These are phyloP conservation scores for Cornus florida DNA, from an alignment of 148 eudicot genomes.

Conservation along the genomic window DNA sequence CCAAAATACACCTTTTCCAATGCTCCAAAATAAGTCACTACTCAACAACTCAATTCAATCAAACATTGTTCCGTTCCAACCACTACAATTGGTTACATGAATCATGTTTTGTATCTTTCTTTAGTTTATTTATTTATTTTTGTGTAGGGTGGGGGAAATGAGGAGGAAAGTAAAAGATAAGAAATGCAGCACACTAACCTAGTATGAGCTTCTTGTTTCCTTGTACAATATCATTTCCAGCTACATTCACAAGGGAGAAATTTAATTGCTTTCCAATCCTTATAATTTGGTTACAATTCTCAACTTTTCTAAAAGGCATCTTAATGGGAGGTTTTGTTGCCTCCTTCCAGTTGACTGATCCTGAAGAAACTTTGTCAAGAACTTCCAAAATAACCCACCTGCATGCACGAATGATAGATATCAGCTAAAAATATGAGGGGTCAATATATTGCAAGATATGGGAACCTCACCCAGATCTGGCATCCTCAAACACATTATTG, in stretches of 20 bases:
- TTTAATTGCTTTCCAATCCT: slow-evolving; percentile 16
- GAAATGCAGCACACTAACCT: slow-evolving; percentile 6
- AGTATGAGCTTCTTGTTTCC: slow-evolving; percentile 20
- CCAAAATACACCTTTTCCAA: neutral
- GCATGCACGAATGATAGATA: neutral
- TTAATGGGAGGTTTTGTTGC: slow-evolving; percentile 20
- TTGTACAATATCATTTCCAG: slow-evolving; percentile 21
- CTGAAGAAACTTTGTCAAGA: slow-evolving; percentile 17
- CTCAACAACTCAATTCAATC: neutral
- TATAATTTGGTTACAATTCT: slow-evolving; percentile 19
- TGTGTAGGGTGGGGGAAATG: neutral
- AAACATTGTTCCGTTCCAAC: neutral
- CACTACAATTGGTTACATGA: neutral
- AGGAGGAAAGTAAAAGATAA: neutral
- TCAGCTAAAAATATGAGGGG: neutral
- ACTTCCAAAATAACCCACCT: slow-evolving; percentile 20
- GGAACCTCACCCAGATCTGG: slow-evolving; percentile 63
- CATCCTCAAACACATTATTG: slow-evolving; percentile 87
- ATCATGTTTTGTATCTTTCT: neutral
- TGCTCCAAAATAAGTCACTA: neutral
- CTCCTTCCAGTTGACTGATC: slow-evolving; percentile 15
- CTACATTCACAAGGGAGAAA: slow-evolving; percentile 18
- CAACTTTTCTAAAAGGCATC: slow-evolving; percentile 21
- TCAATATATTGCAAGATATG: slow-evolving; percentile 6
- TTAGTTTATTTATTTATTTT: no score